Evolutionary conservation across 805 yeast genomes (phyloP).

Genomic region (Saccharomycopsis amapae): DNA sequence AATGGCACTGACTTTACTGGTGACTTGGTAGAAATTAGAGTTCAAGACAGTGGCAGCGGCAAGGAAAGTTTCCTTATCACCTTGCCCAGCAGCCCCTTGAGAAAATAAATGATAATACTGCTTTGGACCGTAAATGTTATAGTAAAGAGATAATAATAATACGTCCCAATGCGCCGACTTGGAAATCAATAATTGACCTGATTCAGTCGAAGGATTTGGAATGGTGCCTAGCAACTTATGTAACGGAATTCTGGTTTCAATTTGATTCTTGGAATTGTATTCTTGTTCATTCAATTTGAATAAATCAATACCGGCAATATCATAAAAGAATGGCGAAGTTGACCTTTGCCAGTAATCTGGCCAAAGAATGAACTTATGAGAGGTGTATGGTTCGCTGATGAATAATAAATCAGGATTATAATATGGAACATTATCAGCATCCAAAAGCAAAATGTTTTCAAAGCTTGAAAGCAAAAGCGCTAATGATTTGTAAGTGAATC

Average conservation of each 20-base stretch:
- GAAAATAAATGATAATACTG: constrained; percentile 62
- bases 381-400: constrained; percentile 34
- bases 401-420: constrained; percentile 51
- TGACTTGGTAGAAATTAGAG: constrained; percentile 47
- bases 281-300: constrained; percentile 29
- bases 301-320: constrained; percentile 41
- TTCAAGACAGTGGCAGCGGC: constrained; percentile 54
- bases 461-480: constrained; percentile 69
- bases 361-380: constrained; percentile 48
- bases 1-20: constrained; percentile 30
- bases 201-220: constrained; percentile 63
- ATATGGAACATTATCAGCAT: constrained; percentile 71
- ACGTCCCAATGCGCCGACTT: constrained; percentile 54
- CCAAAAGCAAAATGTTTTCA: constrained; percentile 63
- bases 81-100: constrained; percentile 72
- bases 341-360: constrained; percentile 70
- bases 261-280: constrained; percentile 22
- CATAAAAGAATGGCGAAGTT: constrained; percentile 52
- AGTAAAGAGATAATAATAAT: constrained; percentile 51
- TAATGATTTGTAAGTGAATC: constrained; percentile 64
- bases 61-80: constrained; percentile 72
- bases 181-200: constrained; percentile 61
- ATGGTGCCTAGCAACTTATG: constrained; percentile 60
- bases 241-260: constrained; percentile 32
- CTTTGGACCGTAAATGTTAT: constrained; percentile 58